Base-by-base conservation (phyloP, 2,329 filamentous ascomycete genomes). In the Cordyceps farinosa region DNA sequence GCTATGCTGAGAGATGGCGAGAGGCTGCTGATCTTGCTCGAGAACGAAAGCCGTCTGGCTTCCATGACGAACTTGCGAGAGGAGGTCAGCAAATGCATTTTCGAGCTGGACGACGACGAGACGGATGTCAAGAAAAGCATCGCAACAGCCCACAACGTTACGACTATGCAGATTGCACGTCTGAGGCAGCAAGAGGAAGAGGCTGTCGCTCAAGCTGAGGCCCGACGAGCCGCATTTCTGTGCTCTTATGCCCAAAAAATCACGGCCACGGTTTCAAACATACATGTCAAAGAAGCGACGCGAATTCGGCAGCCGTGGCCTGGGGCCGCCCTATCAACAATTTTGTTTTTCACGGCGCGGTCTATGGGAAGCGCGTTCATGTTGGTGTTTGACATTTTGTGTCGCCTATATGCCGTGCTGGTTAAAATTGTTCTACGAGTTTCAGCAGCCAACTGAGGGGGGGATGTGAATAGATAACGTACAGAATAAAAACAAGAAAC, bases 1-100 rank as follows among this genome's bases (percentile, higher is more conserved):
- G 52, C 34, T 11, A 55, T 55, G 52, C 52, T 55, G 34, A 55
- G 52, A 30, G 34, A 55, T 42, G 27, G 52, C 52, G 52, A 55
- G 34, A 40, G 52, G 27, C 34, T 55, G 52, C 52, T 55, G 34
- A 55, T 55, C 52, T 40, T 55, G 11, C 38, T 55, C n/a, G 15
- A 44, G 15, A 30, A 55, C 34, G 52, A 55, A 11, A 27, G n/a
- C 34, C 52, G 52, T 42, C 38, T 55, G 15, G 34, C 52, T 27
- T 40, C 52, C 27, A 55, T 55, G 52, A 55, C 13, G 52, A 55
- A 34, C 34, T 55, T 55, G 15, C 8, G 52, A 27, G 34, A 42
- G 52, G 15, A 55, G 52, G 52, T 55, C 52, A 55, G 11, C 34
- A 55, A 55, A 15, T 55, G 32, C 32, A 30, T 55, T 30, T 27